These are phyloP conservation scores for Ganoderma lucidum DNA, from an alignment of 1,284 basidiomycete genomes.

Conservation along the genomic window DNA sequence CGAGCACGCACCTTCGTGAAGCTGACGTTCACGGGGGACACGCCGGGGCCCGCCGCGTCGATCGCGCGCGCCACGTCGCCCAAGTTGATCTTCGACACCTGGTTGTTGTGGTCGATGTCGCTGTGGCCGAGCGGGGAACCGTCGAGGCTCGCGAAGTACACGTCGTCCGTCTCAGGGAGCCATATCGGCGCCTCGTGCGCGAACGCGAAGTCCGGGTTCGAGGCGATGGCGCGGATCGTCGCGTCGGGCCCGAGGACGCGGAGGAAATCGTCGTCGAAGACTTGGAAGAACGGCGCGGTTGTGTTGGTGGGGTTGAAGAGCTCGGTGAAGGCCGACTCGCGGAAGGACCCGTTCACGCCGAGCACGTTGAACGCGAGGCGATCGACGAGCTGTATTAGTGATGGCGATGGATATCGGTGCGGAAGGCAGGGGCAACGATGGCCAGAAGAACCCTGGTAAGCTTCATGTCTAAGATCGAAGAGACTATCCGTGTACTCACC, in stretches of 20 bases:
- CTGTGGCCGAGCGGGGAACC: slow-evolving; percentile 51
- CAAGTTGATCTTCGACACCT: slow-evolving; percentile 49
- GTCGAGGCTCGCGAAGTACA: slow-evolving; percentile 59
- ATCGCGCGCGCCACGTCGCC: slow-evolving; percentile 43
- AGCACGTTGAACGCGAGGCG: slow-evolving; percentile 42
- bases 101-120: slow-evolving; percentile 53
- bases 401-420: not conserved
- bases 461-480: slow-evolving; percentile 1
- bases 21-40: slow-evolving; percentile 59
- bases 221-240: slow-evolving; percentile 64
- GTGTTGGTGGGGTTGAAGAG: slow-evolving; percentile 51
- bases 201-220: slow-evolving; percentile 66
- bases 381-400: slow-evolving; percentile 39
- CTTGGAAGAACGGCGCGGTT: slow-evolving; percentile 70
- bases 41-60: slow-evolving; percentile 38
- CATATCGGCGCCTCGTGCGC: slow-evolving; percentile 82
- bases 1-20: slow-evolving; percentile 58
- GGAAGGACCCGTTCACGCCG: slow-evolving; percentile 42
- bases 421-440: too few species aligned
- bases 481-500: slow-evolving; percentile 24
- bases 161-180: slow-evolving; percentile 62
- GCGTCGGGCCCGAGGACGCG: slow-evolving; percentile 65
- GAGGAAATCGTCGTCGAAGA: slow-evolving; percentile 70
- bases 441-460: not conserved
- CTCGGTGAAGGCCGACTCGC: slow-evolving; percentile 36